Base-by-base conservation (phyloP, 345 rosid species). In the Hypericum androsaemum region DNA sequence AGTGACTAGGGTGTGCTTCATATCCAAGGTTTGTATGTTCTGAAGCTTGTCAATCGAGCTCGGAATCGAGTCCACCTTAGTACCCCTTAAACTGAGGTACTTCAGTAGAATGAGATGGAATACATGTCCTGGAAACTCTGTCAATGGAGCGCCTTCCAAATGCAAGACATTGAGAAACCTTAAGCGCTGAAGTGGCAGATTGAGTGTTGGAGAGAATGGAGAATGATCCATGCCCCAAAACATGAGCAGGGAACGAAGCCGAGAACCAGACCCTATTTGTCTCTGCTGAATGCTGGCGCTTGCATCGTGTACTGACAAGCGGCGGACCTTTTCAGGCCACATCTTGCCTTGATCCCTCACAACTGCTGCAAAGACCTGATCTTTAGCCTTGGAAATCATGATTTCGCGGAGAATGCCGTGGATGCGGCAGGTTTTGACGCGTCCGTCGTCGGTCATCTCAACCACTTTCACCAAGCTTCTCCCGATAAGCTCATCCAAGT, bases 11-110 rank as follows among this genome's bases (percentile, higher is more conserved):
- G 78, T 47, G n/a, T n/a, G 66, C 22, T 73, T 77, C 46, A 77
- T 73, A 47, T 77, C 78, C 40, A 77, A 47, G 0, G 76, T 77
- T 58, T 73, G 76, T 5, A 77, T 58, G 52, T 73, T 67, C 12
- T 47, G 68, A 38, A 77, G 78, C 69, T 65, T 68, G 46, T 63
- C 65, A 7, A 77, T 71, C 1, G 72, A 57, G n/a, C 50, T 57
- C 0, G 82, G 78, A 38, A 77, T 32, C 8, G 8, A 39, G 12
- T 53, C 57, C 7, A 77, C 52, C 63, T 60, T 62, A 1, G 82
- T 70, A 17, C 16, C 15, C 60, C 72, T 63, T 39, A 77, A 64
- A 56, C 74, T 71, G 3, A 71, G 55, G 43, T 73, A 77, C 63
- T 39, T 77, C 8, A 73, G 61, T 22, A 54, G 60, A 7, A 59